phyloP scores from a whole-genome alignment of 139 green algal species.

The Chlorokybus atmophyticus region DNA sequence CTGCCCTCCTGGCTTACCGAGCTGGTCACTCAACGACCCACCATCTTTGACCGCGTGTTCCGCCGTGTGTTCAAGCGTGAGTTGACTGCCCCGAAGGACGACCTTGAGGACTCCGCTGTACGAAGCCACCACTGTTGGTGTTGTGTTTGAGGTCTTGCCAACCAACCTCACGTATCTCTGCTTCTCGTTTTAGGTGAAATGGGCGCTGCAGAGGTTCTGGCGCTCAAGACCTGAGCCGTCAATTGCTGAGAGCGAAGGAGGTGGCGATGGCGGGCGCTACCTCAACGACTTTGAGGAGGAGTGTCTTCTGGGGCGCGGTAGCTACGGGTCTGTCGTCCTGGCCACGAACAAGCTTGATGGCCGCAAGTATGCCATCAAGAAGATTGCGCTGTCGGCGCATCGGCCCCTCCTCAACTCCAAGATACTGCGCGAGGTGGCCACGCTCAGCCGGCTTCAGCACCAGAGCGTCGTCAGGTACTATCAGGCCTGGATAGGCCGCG shows the following conservation, averaged over 20 bases:
- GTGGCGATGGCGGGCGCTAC: slow-evolving; percentile 19
- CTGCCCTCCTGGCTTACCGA: slow-evolving; percentile 59
- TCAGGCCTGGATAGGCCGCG: background rate
- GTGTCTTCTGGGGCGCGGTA: slow-evolving; percentile 48
- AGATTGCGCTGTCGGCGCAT: slow-evolving; percentile 50
- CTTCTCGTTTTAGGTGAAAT: too few relatives aligned
- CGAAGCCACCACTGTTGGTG: too few relatives aligned
- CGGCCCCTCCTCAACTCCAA: slow-evolving; percentile 26
- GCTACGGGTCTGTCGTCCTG: slow-evolving; percentile 70
- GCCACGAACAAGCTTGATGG: slow-evolving; percentile 62
- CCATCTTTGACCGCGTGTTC: slow-evolving; percentile 55
- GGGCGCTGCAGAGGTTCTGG: slow-evolving; percentile 1
- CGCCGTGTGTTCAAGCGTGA: slow-evolving; percentile 4
- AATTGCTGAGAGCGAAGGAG: background rate
- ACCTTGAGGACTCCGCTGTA: slow-evolving; percentile 1
- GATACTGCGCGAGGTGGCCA: slow-evolving; percentile 76
- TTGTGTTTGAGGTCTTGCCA: too few relatives aligned
- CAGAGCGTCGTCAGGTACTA: slow-evolving; percentile 80
- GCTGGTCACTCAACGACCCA: slow-evolving; percentile 45
- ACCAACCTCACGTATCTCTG: too few relatives aligned
- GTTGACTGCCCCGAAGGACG: too few relatives aligned
- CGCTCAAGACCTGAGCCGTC: background rate
- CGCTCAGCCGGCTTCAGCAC: slow-evolving; percentile 77
- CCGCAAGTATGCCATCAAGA: slow-evolving; percentile 82
- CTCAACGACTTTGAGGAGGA: slow-evolving; percentile 51